Evolutionary conservation across 306 rosid genomes (phyloP).

Genomic region (Gillenia trifoliata): DNA sequence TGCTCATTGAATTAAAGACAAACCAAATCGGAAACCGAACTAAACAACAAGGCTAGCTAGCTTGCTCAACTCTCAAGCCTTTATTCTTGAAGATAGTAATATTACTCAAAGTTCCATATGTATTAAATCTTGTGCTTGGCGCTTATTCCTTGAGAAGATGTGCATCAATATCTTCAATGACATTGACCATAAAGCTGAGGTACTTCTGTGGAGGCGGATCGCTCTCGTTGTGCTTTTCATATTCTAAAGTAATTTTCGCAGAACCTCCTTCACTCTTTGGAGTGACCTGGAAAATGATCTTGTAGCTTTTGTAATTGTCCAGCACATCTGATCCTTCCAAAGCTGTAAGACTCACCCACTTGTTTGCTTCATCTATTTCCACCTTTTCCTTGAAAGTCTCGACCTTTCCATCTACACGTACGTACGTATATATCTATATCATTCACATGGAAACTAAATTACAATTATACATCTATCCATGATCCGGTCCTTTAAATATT

Average conservation of each 20-base stretch:
- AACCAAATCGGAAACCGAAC: no score
- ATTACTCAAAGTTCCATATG: no score
- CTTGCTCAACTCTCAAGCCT: no score
- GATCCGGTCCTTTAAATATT: no score
- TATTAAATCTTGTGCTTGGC: background rate
- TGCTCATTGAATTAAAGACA: no score
- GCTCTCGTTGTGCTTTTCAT: conserved; percentile 10
- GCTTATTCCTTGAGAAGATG: conserved; percentile 4
- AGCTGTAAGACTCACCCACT: background rate
- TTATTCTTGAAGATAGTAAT: background rate
- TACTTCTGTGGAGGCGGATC: conserved; percentile 9
- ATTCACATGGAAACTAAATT: no score
- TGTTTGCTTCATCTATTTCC: conserved; percentile 19
- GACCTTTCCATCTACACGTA: background rate
- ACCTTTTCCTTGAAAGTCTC: conserved; percentile 18
- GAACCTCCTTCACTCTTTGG: conserved; percentile 2
- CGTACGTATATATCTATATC: no score
- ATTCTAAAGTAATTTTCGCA: conserved; percentile 7
- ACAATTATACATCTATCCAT: no score
- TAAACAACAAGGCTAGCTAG: no score
- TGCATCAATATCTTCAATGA: conserved; percentile 10
- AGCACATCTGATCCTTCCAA: conserved; percentile 11
- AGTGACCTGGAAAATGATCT: background rate
- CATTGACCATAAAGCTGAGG: background rate
- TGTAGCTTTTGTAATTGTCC: conserved; percentile 4